phyloP scores from a whole-genome alignment of 164 flowering plant species.

The Cinnamomum micranthum region DNA sequence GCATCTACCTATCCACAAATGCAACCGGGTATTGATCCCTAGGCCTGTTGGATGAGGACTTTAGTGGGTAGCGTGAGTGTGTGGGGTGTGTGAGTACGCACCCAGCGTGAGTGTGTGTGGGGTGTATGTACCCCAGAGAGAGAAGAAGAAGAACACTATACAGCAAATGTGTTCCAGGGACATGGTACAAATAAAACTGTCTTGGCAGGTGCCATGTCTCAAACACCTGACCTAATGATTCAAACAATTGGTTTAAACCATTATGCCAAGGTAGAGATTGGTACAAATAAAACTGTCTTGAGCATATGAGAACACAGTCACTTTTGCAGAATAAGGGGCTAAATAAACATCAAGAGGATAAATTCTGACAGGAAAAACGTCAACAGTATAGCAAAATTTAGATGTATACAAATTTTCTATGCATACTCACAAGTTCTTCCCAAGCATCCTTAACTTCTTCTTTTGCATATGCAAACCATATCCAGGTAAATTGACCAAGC shows the following conservation, averaged over 20 bases:
- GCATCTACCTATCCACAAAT: too few species aligned
- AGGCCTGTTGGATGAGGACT: too few species aligned
- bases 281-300: neutral
- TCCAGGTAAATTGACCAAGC: conserved; percentile 94
- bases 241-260: too few species aligned
- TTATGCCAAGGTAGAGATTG: too few species aligned
- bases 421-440: conserved; percentile 92
- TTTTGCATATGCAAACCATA: conserved; percentile 99
- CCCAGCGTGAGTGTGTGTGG: too few species aligned
- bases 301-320: neutral
- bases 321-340: neutral
- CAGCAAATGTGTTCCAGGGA: neutral
- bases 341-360: neutral
- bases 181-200: neutral
- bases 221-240: too few species aligned
- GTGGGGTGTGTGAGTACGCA: too few species aligned
- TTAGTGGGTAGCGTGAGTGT: too few species aligned
- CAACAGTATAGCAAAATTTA: neutral
- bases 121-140: too few species aligned
- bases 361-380: neutral
- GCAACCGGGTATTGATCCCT: too few species aligned
- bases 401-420: conserved; percentile 2
- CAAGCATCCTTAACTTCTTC: conserved; percentile 96
- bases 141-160: neutral
- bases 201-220: too few species aligned